Base-by-base conservation (phyloP, 208 protist species). In the Wallacemonas sp. region DNA sequence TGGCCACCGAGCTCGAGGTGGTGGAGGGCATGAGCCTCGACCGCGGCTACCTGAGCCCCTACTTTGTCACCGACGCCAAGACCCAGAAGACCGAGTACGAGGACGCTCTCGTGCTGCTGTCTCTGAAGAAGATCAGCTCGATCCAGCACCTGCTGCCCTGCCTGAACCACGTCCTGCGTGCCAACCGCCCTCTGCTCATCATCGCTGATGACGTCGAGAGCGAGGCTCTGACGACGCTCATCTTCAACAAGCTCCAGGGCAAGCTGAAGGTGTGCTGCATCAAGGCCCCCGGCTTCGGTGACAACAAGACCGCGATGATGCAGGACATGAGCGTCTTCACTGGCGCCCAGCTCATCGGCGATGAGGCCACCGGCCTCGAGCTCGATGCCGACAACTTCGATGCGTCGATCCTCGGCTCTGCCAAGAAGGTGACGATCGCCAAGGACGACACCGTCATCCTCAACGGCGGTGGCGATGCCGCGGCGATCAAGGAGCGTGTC, bases 201-300 rank as follows among this genome's bases (percentile, higher is more conserved):
- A 98, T 99, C 64, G 98, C 98, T 60, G 99, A 99, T 72, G 97
- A 99, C 72, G 87, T 99, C 68, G 98, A 99, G 68, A 92, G 90
- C 65, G 99, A 99, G 80, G 98, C 98, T 6, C 91, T 96, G 70
- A 90, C 88, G 55, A 95, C 88, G 52, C 72, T 96, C 38, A 88
- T 95, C 68, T 86, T 92, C 80, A 96, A 96, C 82, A 90, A 92
- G 75, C 70, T 93, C 27, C 79, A 93, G 67, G 86, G 88, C 64
- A 87, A 92, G 80, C 80, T 95, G 63, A 94, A 95, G 76, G 85
- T 96, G 47, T 77, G 72, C 68, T 94, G 95, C 56, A 85, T 99
- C 54, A 99, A 99, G 91, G 98, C 98, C 2, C 98, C 98, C 61
- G 98, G 98, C 66, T 99, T 99, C 74, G 99, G 99, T 48, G 99